Evolutionary conservation across 495 filamentous ascomycete species (phyloP), one percentile per base, ranked within the genome.

Genomic region (Lasiosphaeriaceae sp.): DNA sequence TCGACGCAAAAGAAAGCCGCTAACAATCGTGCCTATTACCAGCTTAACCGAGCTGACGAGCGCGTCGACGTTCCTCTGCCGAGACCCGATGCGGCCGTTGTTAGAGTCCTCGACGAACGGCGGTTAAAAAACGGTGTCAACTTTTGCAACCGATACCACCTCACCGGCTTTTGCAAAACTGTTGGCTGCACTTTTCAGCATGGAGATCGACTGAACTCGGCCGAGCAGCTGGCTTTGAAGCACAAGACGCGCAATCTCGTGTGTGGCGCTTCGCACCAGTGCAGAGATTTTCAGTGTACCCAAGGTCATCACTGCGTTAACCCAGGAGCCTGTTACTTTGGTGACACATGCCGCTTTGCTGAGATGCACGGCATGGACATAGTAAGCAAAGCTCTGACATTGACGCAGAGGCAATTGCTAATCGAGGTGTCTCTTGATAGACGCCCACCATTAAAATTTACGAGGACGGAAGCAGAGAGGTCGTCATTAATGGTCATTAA

Each of bases 91-190:
- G 7, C 24, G 0, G 19, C 22, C 2, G 61, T 64, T 2, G 59
- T 67, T 6, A 52, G 58, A n/a, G 41, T 54, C 6, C 52, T 71
- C 21, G 56, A 56, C 2, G 67, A 73, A 12, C 64, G 64, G 3
- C 47, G 47, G 7, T 54, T 51, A 4, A 64, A 39, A 14, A 69
- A 69, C 20, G 58, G 56, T 3, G 55, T 52, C 31, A 70, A 71
- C 39, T 66, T 66, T 41, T 76, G 74, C 55, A 75, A 76, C 55
- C 35, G 60, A 9, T 71, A 52, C 49, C 71, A 76, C 37, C 52
- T 76, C 2, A 54, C 45, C 12, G 62, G 60, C 9, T 34, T 5
- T 14, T 76, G 74, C 61, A 62, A 55, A 37, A 64, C 63, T 19
- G 48, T 37, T 0, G 23, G 48, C 8, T 76, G 74, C 64, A 54